phyloP scores from a whole-genome alignment of 768 basidiomycete genomes.

The Cyclocybe aegerita region DNA sequence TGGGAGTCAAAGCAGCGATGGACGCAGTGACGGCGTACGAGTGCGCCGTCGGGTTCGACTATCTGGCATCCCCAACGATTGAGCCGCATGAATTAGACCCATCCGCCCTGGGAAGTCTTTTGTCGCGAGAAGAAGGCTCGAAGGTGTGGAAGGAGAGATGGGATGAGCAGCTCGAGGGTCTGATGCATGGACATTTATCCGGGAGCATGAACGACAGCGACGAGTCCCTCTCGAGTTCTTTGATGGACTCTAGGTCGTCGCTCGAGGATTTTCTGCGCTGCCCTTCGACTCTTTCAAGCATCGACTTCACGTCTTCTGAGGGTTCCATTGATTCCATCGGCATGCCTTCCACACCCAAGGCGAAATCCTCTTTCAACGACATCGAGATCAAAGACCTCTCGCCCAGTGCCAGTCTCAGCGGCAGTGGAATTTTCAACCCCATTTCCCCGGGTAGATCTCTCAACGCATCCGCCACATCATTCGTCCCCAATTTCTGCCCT shows the following conservation, averaged over 20 bases:
- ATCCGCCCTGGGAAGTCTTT: slow-evolving; percentile 6
- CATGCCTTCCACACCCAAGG: slow-evolving; percentile 52
- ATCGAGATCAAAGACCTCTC: slow-evolving; percentile 35
- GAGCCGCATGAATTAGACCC: slow-evolving; percentile 10
- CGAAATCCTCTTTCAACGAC: slow-evolving; percentile 34
- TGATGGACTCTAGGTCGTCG: slow-evolving; percentile 17
- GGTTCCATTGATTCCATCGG: slow-evolving; percentile 44
- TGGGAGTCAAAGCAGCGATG: slow-evolving; percentile 36
- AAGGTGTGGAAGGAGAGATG: slow-evolving; percentile 36
- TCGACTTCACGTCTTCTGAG: slow-evolving; percentile 43
- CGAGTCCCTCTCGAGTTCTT: slow-evolving; percentile 17
- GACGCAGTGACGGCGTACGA: slow-evolving; percentile 41
- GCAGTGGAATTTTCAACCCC: slow-evolving; percentile 15
- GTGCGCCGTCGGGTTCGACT: slow-evolving; percentile 39
- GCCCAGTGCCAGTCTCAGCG: slow-evolving; percentile 20
- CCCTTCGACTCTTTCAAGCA: slow-evolving; percentile 35
- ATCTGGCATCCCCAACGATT: slow-evolving; percentile 19
- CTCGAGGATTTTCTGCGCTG: slow-evolving; percentile 27
- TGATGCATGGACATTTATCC: slow-evolving; percentile 32
- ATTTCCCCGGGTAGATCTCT: slow-evolving; percentile 31
- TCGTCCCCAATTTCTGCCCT: slow-evolving; percentile 36
- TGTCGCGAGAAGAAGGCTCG: slow-evolving; percentile 29
- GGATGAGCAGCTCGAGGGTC: slow-evolving; percentile 39
- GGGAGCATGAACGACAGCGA: slow-evolving; percentile 21
- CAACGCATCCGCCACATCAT: slow-evolving; percentile 45